These are phyloP conservation scores for Microthyrium microscopicum DNA, from an alignment of 2,329 filamentous ascomycete species.

Conservation along the genomic window DNA sequence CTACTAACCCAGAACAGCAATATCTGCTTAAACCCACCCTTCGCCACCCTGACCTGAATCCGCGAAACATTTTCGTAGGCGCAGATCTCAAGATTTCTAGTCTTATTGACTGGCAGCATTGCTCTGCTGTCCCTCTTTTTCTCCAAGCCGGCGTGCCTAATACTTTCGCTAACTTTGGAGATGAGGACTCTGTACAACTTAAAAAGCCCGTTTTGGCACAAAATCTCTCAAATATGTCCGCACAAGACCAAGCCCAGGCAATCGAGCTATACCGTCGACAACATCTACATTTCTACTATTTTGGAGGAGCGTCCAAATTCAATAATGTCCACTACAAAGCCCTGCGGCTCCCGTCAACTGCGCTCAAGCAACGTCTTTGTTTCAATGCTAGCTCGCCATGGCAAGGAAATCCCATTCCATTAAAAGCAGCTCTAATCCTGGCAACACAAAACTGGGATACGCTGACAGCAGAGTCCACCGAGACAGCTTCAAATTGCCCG, in stretches of 20 bases:
- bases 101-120: constrained; percentile 28
- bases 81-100: constrained; percentile 17
- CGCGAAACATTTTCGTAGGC: constrained; percentile 19
- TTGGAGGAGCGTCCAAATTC: constrained; percentile 13
- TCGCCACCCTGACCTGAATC: constrained; percentile 20
- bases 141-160: constrained; percentile 22
- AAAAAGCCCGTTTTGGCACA: constrained; percentile 11
- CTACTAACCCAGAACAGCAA: constrained; percentile 6
- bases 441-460: background rate
- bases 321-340: constrained; percentile 15
- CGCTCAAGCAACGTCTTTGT: constrained; percentile 14
- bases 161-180: constrained; percentile 24
- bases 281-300: constrained; percentile 18
- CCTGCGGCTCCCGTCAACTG: constrained; percentile 11
- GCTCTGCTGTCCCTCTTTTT: constrained; percentile 20
- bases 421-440: constrained; percentile 10
- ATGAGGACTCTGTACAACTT: constrained; percentile 14
- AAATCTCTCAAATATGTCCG: constrained; percentile 11
- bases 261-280: constrained; percentile 14
- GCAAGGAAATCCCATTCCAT: constrained; percentile 15
- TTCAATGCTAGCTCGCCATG: constrained; percentile 14
- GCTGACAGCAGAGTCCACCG: constrained; percentile 1
- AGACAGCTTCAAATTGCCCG: background rate
- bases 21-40: constrained; percentile 10
- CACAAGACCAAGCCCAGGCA: constrained; percentile 10